Base-by-base conservation (phyloP, 257 asterid genomes). In the Solanum appendiculatum region DNA sequence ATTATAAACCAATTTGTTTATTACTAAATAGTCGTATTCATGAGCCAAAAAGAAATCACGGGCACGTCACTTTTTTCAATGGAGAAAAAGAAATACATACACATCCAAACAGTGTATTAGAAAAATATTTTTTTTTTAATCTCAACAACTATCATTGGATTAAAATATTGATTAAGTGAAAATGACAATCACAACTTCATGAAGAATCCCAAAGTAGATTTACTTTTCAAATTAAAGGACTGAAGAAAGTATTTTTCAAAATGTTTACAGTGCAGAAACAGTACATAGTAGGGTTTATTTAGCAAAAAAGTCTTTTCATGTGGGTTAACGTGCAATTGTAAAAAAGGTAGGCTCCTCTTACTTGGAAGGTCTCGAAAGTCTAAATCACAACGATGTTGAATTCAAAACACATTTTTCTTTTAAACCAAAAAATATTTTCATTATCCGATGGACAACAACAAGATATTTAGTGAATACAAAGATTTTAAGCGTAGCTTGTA, bases 1-100 rank as follows among this genome's bases (percentile, higher is more conserved):
- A 88, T 84, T 86, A 86, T n/a, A 36, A 44, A 48, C 51, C 58
- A 81, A 80, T 89, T 88, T 89, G 86, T 86, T 70, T 60, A 78
- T 11, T 56, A 88, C 69, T 78, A 86, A 84, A 90, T 87, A 85
- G 91, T 87, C 69, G 81, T 60, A 18, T 15, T 85, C 83, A 74
- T 42, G 27, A 58, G 86, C 63, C 66, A 88, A 85, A 88, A 72
- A 72, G 27, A 51, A 27, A 13, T 82, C 82, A 33, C 31, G 29
- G 68, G 69, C 48, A 73, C 10, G 89, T 86, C 89, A 86, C 89
- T 86, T 15, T n/a, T n/a, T n/a, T n/a, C 23, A 5, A 18, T 68
- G 66, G 60, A 68, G 90, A 87, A 92, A 88, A 25, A 44, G 3
- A 77, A 89, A 87, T 5, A 46, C 42, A 86, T 60, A 60, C 54